Percentiles rank a stretch among this genome's conserved stretches.
Evolutionary conservation across 2,329 filamentous ascomycete genomes (phyloP).

Genomic region (Zalaria sp.): DNA sequence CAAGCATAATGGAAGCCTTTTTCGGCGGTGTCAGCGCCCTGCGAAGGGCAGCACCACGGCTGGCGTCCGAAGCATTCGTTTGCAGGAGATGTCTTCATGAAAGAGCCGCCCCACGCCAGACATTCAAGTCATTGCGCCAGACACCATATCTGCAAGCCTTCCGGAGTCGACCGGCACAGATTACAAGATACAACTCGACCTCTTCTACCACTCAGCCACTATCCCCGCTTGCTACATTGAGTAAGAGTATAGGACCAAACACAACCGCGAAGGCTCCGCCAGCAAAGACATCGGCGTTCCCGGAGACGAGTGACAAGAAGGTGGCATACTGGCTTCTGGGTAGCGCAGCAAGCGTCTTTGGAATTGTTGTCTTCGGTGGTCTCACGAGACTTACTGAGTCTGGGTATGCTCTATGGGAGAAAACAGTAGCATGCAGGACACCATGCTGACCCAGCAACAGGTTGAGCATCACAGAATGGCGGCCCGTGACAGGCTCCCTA

Average conservation of each 20-base stretch:
- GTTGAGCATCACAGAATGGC: slow-evolving; percentile 97
- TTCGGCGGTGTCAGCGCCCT: background rate
- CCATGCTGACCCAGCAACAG: slow-evolving; percentile 45
- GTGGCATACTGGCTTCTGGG: slow-evolving; percentile 89
- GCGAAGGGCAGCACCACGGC: background rate
- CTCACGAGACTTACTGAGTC: slow-evolving; percentile 91
- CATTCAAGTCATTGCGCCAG: slow-evolving; percentile 13
- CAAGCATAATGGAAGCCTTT: background rate
- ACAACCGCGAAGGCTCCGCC: slow-evolving; percentile 2
- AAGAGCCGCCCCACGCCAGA: slow-evolving; percentile 8
- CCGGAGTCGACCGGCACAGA: slow-evolving; percentile 10
- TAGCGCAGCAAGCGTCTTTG: slow-evolving; percentile 87
- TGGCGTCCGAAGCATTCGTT: slow-evolving; percentile 9
- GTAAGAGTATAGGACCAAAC: slow-evolving; percentile 13
- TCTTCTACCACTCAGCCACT: slow-evolving; percentile 5
- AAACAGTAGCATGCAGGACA: slow-evolving; percentile 59
- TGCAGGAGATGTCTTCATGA: slow-evolving; percentile 19
- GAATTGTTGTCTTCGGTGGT: slow-evolving; percentile 90
- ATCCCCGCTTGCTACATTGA: slow-evolving; percentile 18
- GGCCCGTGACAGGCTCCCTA: slow-evolving; percentile 81
- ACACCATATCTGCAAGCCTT: slow-evolving; percentile 21
- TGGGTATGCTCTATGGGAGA: slow-evolving; percentile 45
- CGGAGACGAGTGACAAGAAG: slow-evolving; percentile 53
- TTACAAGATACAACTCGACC: slow-evolving; percentile 9
- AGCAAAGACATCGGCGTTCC: slow-evolving; percentile 22